Percentiles rank a stretch among this genome's conserved stretches.
phyloP scores from a whole-genome alignment of 2,329 filamentous ascomycete species.

The Helicocarpus griseus region DNA sequence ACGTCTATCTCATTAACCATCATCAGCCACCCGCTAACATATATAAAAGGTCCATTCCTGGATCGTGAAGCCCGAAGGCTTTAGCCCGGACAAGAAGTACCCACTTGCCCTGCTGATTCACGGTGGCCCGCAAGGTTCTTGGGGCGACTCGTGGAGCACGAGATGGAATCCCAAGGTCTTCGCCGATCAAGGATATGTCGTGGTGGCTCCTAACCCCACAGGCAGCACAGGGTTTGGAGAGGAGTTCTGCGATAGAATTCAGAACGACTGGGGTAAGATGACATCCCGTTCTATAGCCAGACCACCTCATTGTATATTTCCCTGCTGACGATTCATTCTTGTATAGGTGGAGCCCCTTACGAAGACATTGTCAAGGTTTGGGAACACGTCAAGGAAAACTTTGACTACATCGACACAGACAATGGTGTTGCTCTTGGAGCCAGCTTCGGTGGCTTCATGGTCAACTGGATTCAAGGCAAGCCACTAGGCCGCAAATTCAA shows the following conservation, averaged over 20 bases:
- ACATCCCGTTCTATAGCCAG: background rate
- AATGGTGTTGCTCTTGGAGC: conserved; percentile 33
- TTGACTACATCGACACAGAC: conserved; percentile 29
- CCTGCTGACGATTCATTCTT: background rate
- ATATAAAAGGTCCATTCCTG: conserved; percentile 27
- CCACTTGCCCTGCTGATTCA: conserved; percentile 73
- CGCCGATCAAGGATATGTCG: conserved; percentile 79
- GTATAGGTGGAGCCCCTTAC: conserved; percentile 57
- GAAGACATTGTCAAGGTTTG: conserved; percentile 70
- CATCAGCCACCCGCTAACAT: conserved; percentile 9
- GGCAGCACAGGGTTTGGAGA: conserved; percentile 78
- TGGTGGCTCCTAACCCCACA: conserved; percentile 72
- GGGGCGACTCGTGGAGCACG: conserved; percentile 66
- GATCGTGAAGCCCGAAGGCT: conserved; percentile 42
- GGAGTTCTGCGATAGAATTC: conserved; percentile 65
- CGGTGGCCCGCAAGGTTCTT: conserved; percentile 70
- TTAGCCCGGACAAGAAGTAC: conserved; percentile 62
- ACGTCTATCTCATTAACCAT: background rate
- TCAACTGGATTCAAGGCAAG: conserved; percentile 83
- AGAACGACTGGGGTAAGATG: conserved; percentile 60
- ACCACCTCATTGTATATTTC: too few relatives aligned
- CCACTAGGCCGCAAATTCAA: conserved; percentile 74
- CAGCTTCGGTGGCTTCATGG: conserved; percentile 38
- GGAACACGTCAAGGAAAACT: conserved; percentile 50
- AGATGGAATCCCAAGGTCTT: conserved; percentile 82